Base-by-base conservation (phyloP, 139 green algal genomes). In the Tetratostichococcus sp. region DNA sequence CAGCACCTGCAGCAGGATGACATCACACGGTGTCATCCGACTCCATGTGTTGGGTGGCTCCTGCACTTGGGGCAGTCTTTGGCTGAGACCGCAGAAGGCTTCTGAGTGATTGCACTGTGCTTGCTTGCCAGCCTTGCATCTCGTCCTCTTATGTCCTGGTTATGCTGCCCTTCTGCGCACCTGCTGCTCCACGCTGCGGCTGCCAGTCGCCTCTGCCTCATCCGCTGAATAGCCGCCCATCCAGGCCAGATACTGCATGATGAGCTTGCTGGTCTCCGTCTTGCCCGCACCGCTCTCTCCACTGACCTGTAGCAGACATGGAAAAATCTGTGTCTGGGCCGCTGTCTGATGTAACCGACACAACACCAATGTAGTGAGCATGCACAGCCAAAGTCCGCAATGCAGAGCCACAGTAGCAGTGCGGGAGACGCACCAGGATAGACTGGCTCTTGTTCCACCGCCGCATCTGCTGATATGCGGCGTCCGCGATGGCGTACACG, bases 231-330 rank as follows among this genome's bases (percentile, higher is more conserved):
- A 71, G 30, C 86, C 89, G 17, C 92, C 91, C 82, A 93, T 89
- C 82, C 89, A 95, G 0, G 92, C 92, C 43, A 97, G 75, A 70
- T 97, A 97, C 74, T 96, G 86, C 96, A 99, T 99, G 75, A 99
- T 96, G 19, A 98, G 87, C 87, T 99, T 99, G 79, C 89, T 95
- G 35, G 96, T 99, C 87, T 99, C 96, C 31, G 96, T 99, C 83
- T 99, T 99, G 28, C 96, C 96, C n/a, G 96, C 96, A 32, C 96
- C 96, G 28, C 87, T 96, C 87, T 99, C 96, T 8, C 96, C 96
- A 43, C 85, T 93, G 35, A 95, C 90, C 91, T 95, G 78, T 73
- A 76, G 2, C 62, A 19, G 6, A 26, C 26, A 23, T 66, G 58
- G 58, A n/a, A n/a, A n/a, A n/a, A n/a, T n/a, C n/a, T n/a, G n/a